Percentiles rank a stretch among this genome's conserved stretches.
phyloP scores from a whole-genome alignment of 768 basidiomycete species.

The Rhodocollybia butyracea region DNA sequence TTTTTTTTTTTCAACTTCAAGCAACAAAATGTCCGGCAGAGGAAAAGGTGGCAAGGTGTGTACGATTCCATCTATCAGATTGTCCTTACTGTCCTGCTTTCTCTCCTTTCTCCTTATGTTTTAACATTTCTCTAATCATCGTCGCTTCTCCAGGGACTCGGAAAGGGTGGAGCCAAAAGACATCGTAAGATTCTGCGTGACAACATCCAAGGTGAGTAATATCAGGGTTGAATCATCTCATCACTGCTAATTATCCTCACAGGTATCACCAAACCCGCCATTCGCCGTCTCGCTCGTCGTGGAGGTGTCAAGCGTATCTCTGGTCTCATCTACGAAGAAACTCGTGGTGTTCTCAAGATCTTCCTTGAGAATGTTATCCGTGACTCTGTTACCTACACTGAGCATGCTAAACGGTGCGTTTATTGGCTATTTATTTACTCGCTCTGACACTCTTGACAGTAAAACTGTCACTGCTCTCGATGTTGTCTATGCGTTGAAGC shows the following conservation, averaged over 20 bases:
- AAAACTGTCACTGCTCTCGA: constrained; percentile 47
- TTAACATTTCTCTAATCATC: background rate
- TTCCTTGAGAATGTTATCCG: constrained; percentile 60
- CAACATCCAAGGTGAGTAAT: constrained; percentile 46
- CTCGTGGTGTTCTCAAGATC: background rate
- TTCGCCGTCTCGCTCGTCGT: constrained; percentile 31
- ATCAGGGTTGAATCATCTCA: constrained; percentile 19
- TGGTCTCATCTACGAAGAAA: background rate
- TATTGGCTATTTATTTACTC: constrained; percentile 26
- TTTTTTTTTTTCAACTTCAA: background rate
- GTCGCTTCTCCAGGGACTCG: constrained; percentile 46
- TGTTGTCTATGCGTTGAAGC: constrained; percentile 7
- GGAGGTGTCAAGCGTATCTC: constrained; percentile 2
- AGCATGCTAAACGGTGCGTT: constrained; percentile 60
- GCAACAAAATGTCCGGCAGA: constrained; percentile 60
- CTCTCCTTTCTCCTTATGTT: background rate
- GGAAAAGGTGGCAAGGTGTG: constrained; percentile 68
- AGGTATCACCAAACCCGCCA: constrained; percentile 67
- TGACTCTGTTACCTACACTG: constrained; percentile 29
- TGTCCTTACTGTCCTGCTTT: background rate
- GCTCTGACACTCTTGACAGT: background rate
- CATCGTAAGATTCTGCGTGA: constrained; percentile 72
- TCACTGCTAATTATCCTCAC: constrained; percentile 23
- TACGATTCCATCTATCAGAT: too few relatives aligned
- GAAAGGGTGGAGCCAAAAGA: constrained; percentile 72